Percentiles rank a stretch among this genome's conserved stretches.
phyloP scores from a whole-genome alignment of 2,329 filamentous ascomycete genomes.

The Laburnicola sp. region DNA sequence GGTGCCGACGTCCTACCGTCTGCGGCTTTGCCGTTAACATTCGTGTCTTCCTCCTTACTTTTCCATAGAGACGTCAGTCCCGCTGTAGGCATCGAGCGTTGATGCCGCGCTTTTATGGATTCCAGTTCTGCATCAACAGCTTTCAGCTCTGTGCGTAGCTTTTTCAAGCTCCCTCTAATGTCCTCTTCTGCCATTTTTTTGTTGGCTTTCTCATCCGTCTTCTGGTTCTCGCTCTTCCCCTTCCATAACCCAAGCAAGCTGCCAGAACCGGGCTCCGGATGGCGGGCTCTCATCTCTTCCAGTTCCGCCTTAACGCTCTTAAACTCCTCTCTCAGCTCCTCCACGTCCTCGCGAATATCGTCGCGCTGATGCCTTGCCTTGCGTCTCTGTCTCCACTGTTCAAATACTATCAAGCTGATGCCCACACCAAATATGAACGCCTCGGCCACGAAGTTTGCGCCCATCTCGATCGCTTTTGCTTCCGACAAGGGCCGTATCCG shows the following conservation, averaged over 20 bases:
- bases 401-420: conserved; percentile 63
- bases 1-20: neutral
- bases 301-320: conserved; percentile 46
- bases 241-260: conserved; percentile 38
- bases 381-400: conserved; percentile 62
- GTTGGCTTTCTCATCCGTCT: conserved; percentile 27
- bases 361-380: conserved; percentile 64
- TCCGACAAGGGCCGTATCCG: conserved; percentile 67
- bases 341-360: conserved; percentile 62
- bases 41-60: neutral
- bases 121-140: conserved; percentile 3
- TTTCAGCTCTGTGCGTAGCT: conserved; percentile 1
- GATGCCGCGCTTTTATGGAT: conserved; percentile 3
- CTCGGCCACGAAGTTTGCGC: conserved; percentile 70
- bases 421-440: conserved; percentile 68
- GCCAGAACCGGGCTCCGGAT: conserved; percentile 29
- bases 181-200: conserved; percentile 1
- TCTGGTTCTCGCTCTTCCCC: conserved; percentile 23
- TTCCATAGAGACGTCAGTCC: neutral
- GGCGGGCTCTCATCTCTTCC: conserved; percentile 45
- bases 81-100: neutral
- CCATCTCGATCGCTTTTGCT: conserved; percentile 68
- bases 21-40: neutral
- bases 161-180: neutral
- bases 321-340: conserved; percentile 57